Evolutionary conservation across 176 grass and related monocot genomes (phyloP), one percentile per base, ranked within the genome.

Genomic region (Areca catechu): DNA sequence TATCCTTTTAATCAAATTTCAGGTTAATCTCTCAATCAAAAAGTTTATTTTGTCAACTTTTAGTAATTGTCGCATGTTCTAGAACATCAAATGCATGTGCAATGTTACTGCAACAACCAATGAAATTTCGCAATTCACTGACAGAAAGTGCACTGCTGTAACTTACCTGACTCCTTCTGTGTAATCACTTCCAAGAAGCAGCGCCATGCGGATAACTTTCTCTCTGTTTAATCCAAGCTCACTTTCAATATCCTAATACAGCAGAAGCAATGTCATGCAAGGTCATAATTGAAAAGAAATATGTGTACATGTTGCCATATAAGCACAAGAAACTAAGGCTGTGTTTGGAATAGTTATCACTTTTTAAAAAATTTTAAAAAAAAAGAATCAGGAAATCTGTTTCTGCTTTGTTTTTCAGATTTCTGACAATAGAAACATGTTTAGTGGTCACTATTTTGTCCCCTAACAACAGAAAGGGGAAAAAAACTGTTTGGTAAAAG

Each of bases 111-210:
- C 25, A 17, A 60, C 5, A 9, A 16, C 34, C 10, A 28, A 59
- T 17, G 19, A 17, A 7, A 60, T 28, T 60, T n/a, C 16, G 7
- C n/a, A 29, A 34, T 25, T 16, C 25, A 37, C 57, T 30, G 19
- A 63, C 16, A 63, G 7, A 20, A 15, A 4, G 19, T 14, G 19
- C 16, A 51, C 22, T 51, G 27, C 16, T 28, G 55, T 24, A 27
- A 24, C 71, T 81, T 84, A 90, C 92, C 92, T 97, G 65, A 91
- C 66, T 68, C 92, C 92, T 84, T 90, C 86, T 48, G 92, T 97
- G 71, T 97, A 97, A 65, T 97, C 92, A 63, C 86, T 90, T 54
- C 92, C 92, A 56, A 97, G 83, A 84, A 97, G 92, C 80, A 97
- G 25, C 34, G 83, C 86, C 83, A 97, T 97, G 50, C 83, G 86